Evolutionary conservation across 2,329 filamentous ascomycete genomes (phyloP).

Genomic region (Talaromyces sp.): DNA sequence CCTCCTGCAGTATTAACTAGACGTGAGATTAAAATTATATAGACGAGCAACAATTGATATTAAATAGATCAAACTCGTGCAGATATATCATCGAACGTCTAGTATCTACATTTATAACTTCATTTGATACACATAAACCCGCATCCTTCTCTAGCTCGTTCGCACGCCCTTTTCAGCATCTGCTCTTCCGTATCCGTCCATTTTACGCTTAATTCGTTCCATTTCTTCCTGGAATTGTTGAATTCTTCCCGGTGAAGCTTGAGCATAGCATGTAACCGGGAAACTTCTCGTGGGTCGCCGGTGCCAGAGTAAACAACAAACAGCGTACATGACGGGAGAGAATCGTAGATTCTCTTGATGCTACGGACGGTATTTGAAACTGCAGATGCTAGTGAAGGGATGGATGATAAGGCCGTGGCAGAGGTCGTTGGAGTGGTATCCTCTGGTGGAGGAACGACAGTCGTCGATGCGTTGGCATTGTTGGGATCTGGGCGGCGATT

Average conservation of each 20-base stretch:
- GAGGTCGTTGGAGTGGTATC: constrained; percentile 15
- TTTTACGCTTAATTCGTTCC: constrained; percentile 58
- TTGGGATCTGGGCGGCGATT: constrained; percentile 45
- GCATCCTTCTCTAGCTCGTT: constrained; percentile 53
- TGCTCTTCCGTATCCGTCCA: constrained; percentile 64
- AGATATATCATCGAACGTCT: neutral
- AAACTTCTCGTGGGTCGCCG: constrained; percentile 55
- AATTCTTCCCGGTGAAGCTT: constrained; percentile 55
- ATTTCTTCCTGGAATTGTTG: constrained; percentile 52
- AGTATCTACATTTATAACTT: constrained; percentile 11
- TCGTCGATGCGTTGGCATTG: constrained; percentile 35
- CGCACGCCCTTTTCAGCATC: constrained; percentile 52
- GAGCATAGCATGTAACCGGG: constrained; percentile 53
- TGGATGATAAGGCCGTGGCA: neutral
- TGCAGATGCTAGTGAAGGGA: constrained; percentile 38
- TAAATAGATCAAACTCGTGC: neutral
- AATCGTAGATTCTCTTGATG: constrained; percentile 51
- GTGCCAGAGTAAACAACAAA: constrained; percentile 63
- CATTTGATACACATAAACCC: constrained; percentile 58
- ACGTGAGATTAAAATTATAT: neutral
- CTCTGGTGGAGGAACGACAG: constrained; percentile 22
- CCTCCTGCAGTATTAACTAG: neutral
- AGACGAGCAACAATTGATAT: neutral
- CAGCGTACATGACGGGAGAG: constrained; percentile 55
- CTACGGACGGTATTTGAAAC: constrained; percentile 48